Conservation (phyloP, 2,329 filamentous ascomycete species). For the Neospermospora avenae region DNA sequence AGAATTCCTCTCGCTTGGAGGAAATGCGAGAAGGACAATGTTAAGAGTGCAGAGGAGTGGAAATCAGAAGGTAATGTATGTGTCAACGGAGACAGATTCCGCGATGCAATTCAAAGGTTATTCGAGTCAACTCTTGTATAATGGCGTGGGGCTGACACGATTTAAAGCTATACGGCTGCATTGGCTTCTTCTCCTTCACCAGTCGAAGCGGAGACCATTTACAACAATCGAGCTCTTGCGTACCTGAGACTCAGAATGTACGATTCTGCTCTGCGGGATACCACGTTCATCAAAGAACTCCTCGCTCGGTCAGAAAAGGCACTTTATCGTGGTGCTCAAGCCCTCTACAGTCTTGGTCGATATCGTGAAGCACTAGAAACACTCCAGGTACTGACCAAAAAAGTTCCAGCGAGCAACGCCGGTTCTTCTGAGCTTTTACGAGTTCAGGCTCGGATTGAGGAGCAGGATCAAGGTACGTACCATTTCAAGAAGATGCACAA, state of each 20-base stretch:
- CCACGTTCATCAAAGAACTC: not conserved
- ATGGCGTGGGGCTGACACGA: not conserved
- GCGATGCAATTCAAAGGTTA: slow-evolving; percentile 19
- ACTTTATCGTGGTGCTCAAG: slow-evolving; percentile 13
- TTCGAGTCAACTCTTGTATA: not conserved
- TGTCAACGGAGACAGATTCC: slow-evolving; percentile 27
- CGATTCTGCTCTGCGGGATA: slow-evolving; percentile 33
- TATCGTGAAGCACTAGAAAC: slow-evolving; percentile 2
- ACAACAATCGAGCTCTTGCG: slow-evolving; percentile 38
- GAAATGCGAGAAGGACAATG: not conserved
- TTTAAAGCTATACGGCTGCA: slow-evolving; percentile 14
- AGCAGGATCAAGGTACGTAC: slow-evolving; percentile 42
- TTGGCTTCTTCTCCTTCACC: slow-evolving; percentile 29
- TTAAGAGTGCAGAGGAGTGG: slow-evolving; percentile 6
- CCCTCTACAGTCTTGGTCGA: slow-evolving; percentile 10
- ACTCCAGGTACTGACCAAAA: not conserved
- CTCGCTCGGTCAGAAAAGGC: slow-evolving; percentile 8
- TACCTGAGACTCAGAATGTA: slow-evolving; percentile 35
- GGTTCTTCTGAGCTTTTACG: not conserved
- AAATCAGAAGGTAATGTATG: slow-evolving; percentile 23
- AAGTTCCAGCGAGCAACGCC: not conserved
- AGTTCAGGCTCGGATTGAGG: slow-evolving; percentile 33
- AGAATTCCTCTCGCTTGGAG: slow-evolving; percentile 2
- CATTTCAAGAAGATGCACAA: slow-evolving; percentile 40
- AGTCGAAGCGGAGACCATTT: slow-evolving; percentile 27